Evolutionary conservation across 371 early-diverging fungal species (phyloP).

Genomic region (Smittium mucronatum): DNA sequence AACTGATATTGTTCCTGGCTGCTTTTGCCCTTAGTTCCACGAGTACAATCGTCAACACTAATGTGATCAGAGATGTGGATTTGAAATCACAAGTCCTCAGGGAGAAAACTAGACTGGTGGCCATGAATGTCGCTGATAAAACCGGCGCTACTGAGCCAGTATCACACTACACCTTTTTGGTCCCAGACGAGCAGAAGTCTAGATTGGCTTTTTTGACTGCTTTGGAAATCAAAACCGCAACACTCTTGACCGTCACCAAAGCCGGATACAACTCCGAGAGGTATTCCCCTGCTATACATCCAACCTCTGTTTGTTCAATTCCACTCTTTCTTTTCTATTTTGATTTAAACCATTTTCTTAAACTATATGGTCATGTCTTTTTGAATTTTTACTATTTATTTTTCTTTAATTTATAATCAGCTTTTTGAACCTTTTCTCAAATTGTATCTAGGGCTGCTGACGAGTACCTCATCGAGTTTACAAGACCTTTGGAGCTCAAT

Average conservation of each 20-base stretch:
- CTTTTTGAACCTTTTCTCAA: background rate
- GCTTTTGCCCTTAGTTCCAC: background rate
- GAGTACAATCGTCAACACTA: background rate
- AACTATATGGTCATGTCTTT: no score
- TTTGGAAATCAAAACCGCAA: conserved; percentile 23
- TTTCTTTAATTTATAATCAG: background rate
- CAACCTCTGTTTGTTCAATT: background rate
- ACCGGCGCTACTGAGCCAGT: no score
- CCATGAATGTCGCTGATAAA: background rate
- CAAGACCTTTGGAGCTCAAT: conserved; percentile 42
- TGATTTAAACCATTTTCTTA: no score
- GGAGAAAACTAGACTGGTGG: conserved; percentile 2
- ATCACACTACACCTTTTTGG: conserved; percentile 5
- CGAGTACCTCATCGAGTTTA: conserved; percentile 47
- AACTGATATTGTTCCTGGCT: background rate
- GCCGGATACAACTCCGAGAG: background rate
- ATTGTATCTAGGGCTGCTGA: conserved; percentile 17
- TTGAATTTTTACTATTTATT: no score
- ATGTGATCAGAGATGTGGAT: conserved; percentile 10
- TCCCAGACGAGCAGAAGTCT: conserved; percentile 1
- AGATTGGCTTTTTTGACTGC: conserved; percentile 23
- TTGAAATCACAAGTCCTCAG: background rate
- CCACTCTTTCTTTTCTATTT: no score
- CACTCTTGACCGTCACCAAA: conserved; percentile 8
- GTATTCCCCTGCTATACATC: background rate